Percentiles rank a stretch among this genome's conserved stretches.
Conservation (phyloP, 2,329 filamentous ascomycete genomes). For the Arthrinium phaeospermum region DNA sequence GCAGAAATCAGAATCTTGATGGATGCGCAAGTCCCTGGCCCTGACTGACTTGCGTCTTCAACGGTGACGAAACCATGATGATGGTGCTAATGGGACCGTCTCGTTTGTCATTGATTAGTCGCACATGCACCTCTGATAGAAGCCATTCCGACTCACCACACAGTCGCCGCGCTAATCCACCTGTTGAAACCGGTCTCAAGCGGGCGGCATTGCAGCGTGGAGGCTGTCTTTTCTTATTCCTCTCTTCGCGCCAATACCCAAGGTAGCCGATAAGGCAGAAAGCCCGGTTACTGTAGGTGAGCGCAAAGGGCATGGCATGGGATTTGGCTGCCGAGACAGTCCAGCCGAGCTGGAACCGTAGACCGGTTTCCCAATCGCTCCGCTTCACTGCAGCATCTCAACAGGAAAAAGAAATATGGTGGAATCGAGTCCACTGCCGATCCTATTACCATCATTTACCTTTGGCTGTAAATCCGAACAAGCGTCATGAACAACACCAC, state of each 20-base stretch:
- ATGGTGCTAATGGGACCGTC: neutral
- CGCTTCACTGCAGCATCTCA: constrained; percentile 15
- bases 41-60: neutral
- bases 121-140: neutral
- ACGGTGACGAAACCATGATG: constrained; percentile 12
- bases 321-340: constrained; percentile 7
- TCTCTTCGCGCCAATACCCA: neutral
- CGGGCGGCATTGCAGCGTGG: neutral
- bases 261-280: neutral
- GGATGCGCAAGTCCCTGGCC: neutral
- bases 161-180: neutral
- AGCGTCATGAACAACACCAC: neutral
- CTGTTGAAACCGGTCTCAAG: neutral
- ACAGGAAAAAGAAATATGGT: constrained; percentile 8
- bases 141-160: neutral
- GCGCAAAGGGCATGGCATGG: neutral
- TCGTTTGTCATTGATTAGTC: neutral
- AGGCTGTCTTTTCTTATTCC: neutral
- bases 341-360: constrained; percentile 6
- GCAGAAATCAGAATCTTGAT: neutral
- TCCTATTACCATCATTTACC: neutral
- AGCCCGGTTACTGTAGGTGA: neutral
- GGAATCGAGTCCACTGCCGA: neutral
- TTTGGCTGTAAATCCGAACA: neutral
- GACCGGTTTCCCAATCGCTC: constrained; percentile 16